Conservation (phyloP, 2,329 filamentous ascomycete species). For the Colletotrichum limetticola region DNA sequence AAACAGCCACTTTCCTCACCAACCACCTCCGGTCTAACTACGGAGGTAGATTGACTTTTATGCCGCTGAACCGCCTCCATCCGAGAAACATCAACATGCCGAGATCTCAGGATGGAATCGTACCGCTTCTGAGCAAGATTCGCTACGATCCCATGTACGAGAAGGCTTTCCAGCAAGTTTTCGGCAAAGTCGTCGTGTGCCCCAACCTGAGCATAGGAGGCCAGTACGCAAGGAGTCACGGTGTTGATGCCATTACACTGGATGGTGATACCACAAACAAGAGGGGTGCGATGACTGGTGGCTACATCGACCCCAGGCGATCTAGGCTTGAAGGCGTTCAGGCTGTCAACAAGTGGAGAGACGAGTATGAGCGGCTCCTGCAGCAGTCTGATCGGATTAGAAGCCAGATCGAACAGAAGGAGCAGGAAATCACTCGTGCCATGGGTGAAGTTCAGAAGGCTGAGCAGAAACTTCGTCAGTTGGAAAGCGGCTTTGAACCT, state of each 20-base stretch:
- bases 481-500: constrained; percentile 85
- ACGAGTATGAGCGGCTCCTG: constrained; percentile 76
- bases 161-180: constrained; percentile 91
- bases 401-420: constrained; percentile 78
- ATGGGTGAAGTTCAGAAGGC: constrained; percentile 85
- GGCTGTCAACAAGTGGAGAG: constrained; percentile 77
- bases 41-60: constrained; percentile 91
- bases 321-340: constrained; percentile 90
- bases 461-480: constrained; percentile 79
- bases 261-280: constrained; percentile 96
- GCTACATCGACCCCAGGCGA: constrained; percentile 86
- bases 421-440: constrained; percentile 90
- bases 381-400: constrained; percentile 74
- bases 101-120: constrained; percentile 74
- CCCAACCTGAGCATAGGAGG: constrained; percentile 88
- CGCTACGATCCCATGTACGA: constrained; percentile 82
- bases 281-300: constrained; percentile 93
- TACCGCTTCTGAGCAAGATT: constrained; percentile 87
- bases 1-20: constrained; percentile 84
- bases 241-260: constrained; percentile 91
- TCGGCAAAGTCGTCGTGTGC: constrained; percentile 94
- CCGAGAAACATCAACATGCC: constrained; percentile 80
- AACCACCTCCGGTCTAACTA: constrained; percentile 82
- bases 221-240: constrained; percentile 92
- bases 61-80: constrained; percentile 87